Evolutionary conservation across 163 green algal genomes (phyloP), one percentile per base, ranked within the genome.

Genomic region (Chlorella variabilis): DNA sequence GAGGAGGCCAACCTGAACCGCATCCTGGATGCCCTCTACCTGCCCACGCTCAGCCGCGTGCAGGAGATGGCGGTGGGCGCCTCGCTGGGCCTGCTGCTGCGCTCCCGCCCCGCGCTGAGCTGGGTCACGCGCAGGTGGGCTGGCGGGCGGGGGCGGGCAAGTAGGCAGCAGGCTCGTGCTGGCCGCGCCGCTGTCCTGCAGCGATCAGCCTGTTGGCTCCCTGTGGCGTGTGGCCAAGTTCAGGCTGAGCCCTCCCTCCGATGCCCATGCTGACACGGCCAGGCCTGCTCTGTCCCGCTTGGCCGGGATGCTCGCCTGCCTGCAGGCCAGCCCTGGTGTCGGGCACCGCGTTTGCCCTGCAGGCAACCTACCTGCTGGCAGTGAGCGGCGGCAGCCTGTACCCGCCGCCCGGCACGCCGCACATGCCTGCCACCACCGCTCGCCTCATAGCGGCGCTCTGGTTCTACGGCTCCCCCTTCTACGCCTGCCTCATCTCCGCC

Each of bases 31-130:
- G 41, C 67, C 25, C 17, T 49, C 0, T 75, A 75, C n/a, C 67
- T 75, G 39, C 67, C 67, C 25, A 75, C 67, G 6, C 38, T 17
- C 41, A 56, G 39, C 42, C 39, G 67, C 2, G 17, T 75, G 21
- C 25, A 39, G 3, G 38, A 75, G 67, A 39, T 75, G 67, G 41
- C 67, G 17, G n/a, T 38, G 1, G 67, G 67, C 8, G 67, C 42
- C 8, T n/a, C 67, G 27, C 67, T 75, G 67, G 67, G 67, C 67
- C 18, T 34, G 27, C 41, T 75, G 67, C 67, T 75, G 39, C 42
- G 39, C 39, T 75, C 67, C 1, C 67, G 39, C 1, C 23, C 39
- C 20, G 67, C 67, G 9, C 39, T 75, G 20, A 59, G 29, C 39
- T 56, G 39, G 38, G n/a, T 58, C 23, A 27, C 31, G 27, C 67